phyloP scores from a whole-genome alignment of 1,284 basidiomycete species.

The Rhodotorula sp. region DNA sequence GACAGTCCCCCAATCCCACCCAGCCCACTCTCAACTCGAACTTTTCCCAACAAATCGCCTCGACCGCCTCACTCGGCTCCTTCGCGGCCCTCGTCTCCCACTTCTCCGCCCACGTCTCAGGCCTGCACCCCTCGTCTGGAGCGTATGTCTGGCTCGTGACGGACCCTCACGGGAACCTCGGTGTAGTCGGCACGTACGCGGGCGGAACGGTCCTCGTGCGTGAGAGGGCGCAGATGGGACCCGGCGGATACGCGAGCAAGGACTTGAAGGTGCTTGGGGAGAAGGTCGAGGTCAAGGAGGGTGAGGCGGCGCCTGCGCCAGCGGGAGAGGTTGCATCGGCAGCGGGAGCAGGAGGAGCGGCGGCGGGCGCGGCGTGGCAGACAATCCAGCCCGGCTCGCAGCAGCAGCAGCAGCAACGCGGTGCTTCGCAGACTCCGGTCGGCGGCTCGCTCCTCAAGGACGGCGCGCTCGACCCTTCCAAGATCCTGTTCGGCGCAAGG shows the following conservation, averaged over 20 bases:
- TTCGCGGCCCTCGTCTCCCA: constrained; percentile 70
- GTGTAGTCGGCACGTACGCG: constrained; percentile 79
- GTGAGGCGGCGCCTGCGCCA: background rate
- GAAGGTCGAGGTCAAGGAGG: constrained; percentile 20
- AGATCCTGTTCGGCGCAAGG: background rate
- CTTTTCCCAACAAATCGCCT: constrained; percentile 18
- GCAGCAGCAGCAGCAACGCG: background rate
- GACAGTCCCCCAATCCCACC: constrained; percentile 22
- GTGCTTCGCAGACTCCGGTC: background rate
- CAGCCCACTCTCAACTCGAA: constrained; percentile 16
- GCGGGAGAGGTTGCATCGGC: background rate
- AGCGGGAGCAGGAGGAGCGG: background rate
- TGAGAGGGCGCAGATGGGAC: constrained; percentile 47
- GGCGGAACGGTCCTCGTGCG: constrained; percentile 81
- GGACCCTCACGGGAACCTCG: constrained; percentile 64
- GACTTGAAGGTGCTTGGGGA: constrained; percentile 29
- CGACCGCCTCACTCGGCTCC: constrained; percentile 55
- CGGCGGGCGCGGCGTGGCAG: constrained; percentile 11
- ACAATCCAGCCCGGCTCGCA: constrained; percentile 1
- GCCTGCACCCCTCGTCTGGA: constrained; percentile 73
- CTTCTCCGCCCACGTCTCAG: constrained; percentile 71
- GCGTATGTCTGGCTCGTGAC: constrained; percentile 79
- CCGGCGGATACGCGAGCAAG: constrained; percentile 11
- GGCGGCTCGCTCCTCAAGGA: constrained; percentile 1
- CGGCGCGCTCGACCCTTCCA: background rate